These are phyloP conservation scores for Lasiosphaeria ovina DNA, from an alignment of 495 filamentous ascomycete genomes.

Conservation along the genomic window DNA sequence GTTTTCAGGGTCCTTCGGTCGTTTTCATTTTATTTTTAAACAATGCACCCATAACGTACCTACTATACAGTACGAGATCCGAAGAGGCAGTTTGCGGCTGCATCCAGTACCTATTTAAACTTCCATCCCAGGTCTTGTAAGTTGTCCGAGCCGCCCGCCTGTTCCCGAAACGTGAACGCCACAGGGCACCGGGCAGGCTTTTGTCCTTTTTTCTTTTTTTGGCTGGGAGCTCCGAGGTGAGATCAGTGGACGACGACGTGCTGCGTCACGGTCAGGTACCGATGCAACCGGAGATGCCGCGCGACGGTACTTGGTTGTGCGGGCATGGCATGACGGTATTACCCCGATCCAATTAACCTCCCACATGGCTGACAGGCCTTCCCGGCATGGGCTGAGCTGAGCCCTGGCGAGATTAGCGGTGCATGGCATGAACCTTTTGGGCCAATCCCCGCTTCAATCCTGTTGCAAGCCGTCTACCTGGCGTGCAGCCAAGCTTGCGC, in stretches of 20 bases:
- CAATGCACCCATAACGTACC: no score
- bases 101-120: no score
- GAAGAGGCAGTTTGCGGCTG: no score
- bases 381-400: conserved; percentile 16
- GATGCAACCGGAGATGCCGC: conserved; percentile 10
- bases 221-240: no score
- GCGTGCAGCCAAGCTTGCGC: background rate
- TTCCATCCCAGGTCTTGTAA: no score
- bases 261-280: background rate
- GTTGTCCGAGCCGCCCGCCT: no score
- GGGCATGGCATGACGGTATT: background rate
- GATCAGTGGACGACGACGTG: background rate
- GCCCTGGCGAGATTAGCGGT: conserved; percentile 37
- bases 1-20: no score
- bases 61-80: no score
- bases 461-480: conserved; percentile 16
- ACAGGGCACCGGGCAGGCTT: no score
- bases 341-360: conserved; percentile 14
- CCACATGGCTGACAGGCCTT: conserved; percentile 27
- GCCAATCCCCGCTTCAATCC: conserved; percentile 32
- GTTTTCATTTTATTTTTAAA: no score
- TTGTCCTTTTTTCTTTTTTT: no score
- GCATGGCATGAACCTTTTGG: conserved; percentile 21
- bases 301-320: background rate
- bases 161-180: no score